These are phyloP conservation scores for Ceratobasidium sp. DNA, from an alignment of 1,284 basidiomycete species.

Conservation along the genomic window DNA sequence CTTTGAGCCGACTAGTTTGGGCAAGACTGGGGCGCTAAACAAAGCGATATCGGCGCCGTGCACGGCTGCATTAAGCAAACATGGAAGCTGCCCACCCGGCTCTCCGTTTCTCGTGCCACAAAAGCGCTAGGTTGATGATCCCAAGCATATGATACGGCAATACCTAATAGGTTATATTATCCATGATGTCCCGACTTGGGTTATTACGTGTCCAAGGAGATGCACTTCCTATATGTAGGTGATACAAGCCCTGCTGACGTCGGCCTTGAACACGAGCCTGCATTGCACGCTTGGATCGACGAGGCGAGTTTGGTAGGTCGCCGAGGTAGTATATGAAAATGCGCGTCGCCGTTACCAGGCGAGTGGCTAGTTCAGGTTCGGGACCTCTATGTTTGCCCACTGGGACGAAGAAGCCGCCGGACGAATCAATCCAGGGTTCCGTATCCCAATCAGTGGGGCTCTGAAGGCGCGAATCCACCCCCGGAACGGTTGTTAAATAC, in stretches of 20 bases:
- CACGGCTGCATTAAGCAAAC: background rate
- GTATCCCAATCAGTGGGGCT: constrained; percentile 8
- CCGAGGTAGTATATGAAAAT: constrained; percentile 14
- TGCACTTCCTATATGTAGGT: background rate
- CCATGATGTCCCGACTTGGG: background rate
- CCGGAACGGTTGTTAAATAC: constrained; percentile 19
- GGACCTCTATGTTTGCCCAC: background rate
- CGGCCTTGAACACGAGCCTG: background rate
- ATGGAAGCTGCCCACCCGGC: background rate
- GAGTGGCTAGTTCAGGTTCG: constrained; percentile 16
- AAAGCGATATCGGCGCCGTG: background rate
- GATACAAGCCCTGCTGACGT: too few species aligned
- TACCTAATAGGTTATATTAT: background rate
- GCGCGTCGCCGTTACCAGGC: constrained; percentile 7
- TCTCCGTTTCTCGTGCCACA: constrained; percentile 1
- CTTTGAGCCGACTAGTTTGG: constrained; percentile 1
- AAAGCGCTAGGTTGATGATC: background rate
- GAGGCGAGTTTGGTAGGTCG: background rate
- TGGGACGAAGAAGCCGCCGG: constrained; percentile 16
- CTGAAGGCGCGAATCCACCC: background rate
- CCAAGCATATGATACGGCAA: background rate
- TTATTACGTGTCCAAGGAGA: background rate
- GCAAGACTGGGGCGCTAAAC: background rate
- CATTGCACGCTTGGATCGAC: background rate
- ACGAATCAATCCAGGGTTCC: background rate